Evolutionary conservation across 75 land plant species (phyloP).

Genomic region (Pinus tabuliformis): DNA sequence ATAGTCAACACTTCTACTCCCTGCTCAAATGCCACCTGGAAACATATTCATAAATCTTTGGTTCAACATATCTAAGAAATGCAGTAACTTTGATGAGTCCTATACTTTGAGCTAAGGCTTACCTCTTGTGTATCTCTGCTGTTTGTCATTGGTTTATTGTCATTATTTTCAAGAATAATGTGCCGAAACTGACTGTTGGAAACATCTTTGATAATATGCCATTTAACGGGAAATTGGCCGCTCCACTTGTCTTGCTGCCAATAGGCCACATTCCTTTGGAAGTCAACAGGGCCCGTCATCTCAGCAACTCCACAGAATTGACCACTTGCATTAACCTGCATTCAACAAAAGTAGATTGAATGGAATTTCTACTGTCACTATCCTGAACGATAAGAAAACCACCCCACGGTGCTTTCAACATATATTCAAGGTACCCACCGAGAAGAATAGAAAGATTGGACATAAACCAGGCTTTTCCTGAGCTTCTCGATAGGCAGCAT

Average conservation of each 20-base stretch:
- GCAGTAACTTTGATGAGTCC: not conserved
- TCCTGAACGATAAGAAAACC: not conserved
- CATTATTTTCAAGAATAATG: constrained; percentile 48
- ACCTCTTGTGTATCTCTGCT: constrained; percentile 43
- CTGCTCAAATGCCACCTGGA: constrained; percentile 68
- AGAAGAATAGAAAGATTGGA: constrained; percentile 39
- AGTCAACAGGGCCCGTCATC: constrained; percentile 54
- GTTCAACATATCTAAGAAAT: not conserved
- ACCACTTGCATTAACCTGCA: constrained; percentile 68
- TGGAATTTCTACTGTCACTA: not conserved
- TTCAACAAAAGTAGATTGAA: not conserved
- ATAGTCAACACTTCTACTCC: constrained; percentile 76
- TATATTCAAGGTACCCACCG: constrained; percentile 13
- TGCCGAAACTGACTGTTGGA: constrained; percentile 39
- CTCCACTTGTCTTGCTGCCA: constrained; percentile 76
- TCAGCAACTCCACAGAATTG: constrained; percentile 74
- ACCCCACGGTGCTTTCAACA: not conserved
- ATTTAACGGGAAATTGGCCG: constrained; percentile 34
- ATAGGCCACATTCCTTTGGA: constrained; percentile 46
- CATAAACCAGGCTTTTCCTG: constrained; percentile 16
- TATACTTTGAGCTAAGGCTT: not conserved
- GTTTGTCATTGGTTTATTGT: constrained; percentile 53
- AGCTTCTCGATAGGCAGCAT: constrained; percentile 23
- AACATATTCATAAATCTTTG: not conserved
- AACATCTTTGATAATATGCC: constrained; percentile 45